phyloP scores from a whole-genome alignment of 495 filamentous ascomycete species.

The Tuber umbilicatum region DNA sequence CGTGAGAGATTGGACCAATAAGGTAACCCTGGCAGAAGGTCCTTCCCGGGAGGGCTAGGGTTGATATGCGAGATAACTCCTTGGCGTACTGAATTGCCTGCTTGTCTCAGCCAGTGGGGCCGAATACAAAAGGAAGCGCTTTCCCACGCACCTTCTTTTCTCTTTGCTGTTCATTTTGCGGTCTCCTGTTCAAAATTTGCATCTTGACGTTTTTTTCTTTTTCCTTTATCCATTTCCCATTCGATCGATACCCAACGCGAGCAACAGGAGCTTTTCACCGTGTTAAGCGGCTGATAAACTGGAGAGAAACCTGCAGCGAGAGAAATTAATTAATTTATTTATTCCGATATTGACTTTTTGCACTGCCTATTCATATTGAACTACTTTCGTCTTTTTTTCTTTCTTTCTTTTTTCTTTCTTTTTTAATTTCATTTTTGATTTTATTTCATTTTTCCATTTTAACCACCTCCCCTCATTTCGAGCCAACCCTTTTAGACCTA shows the following conservation, averaged over 20 bases:
- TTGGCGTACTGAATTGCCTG: conserved; percentile 36
- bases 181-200: conserved; percentile 36
- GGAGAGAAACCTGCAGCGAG: conserved; percentile 21
- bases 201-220: conserved; percentile 23
- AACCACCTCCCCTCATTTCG: background rate
- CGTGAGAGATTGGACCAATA: conserved; percentile 30
- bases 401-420: conserved; percentile 21
- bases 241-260: conserved; percentile 34
- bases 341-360: conserved; percentile 31
- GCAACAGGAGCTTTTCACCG: conserved; percentile 29
- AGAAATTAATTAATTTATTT: conserved; percentile 40
- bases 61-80: conserved; percentile 33
- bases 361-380: background rate
- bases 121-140: conserved; percentile 41
- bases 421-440: conserved; percentile 9
- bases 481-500: conserved; percentile 25
- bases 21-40: conserved; percentile 27
- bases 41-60: conserved; percentile 38
- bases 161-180: conserved; percentile 40
- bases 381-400: conserved; percentile 9
- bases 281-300: conserved; percentile 34
- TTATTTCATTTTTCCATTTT: conserved; percentile 10
- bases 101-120: conserved; percentile 38
- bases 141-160: conserved; percentile 39
- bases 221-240: conserved; percentile 26